Percentiles rank a stretch among this genome's conserved stretches.
These are phyloP conservation scores for Cladosporium sphaerospermum DNA, from an alignment of 2,329 filamentous ascomycete genomes.

Conservation along the genomic window DNA sequence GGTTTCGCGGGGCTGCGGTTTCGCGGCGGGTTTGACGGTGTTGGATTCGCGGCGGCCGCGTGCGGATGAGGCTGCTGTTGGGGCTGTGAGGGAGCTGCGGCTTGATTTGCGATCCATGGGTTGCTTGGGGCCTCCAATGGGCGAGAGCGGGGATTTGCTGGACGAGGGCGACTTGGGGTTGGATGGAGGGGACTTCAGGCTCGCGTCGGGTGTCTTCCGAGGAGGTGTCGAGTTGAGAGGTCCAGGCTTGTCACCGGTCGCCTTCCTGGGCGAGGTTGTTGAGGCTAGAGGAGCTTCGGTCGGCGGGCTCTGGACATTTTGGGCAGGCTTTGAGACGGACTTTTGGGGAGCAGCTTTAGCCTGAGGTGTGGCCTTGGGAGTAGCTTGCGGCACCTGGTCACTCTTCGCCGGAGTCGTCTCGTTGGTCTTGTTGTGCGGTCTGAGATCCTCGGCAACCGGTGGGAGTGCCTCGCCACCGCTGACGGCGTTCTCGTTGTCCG, in stretches of 20 bases:
- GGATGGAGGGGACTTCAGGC: constrained; percentile 13
- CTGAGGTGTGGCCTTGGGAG: constrained; percentile 2
- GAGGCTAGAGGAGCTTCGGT: too few species aligned
- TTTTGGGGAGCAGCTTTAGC: constrained; percentile 6
- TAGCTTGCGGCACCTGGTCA: neutral
- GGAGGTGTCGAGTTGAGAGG: constrained; percentile 18
- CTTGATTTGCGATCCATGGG: constrained; percentile 23
- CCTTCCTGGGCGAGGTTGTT: too few species aligned
- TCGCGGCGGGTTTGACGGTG: constrained; percentile 19
- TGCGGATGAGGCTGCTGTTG: constrained; percentile 29
- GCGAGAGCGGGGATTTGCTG: constrained; percentile 14
- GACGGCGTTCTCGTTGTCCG: constrained; percentile 32
- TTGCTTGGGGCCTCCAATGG: neutral
- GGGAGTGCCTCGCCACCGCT: constrained; percentile 34
- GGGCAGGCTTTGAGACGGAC: constrained; percentile 9
- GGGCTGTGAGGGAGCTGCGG: constrained; percentile 29
- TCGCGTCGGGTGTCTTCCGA: constrained; percentile 12
- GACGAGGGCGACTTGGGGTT: constrained; percentile 10
- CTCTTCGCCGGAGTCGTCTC: constrained; percentile 12
- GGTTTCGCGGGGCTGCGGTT: constrained; percentile 55
- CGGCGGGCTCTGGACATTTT: neutral
- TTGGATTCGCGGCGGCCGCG: constrained; percentile 14
- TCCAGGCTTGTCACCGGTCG: constrained; percentile 13
- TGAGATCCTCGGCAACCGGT: constrained; percentile 28
- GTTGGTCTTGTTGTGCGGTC: constrained; percentile 2